These are phyloP conservation scores for Lasiodiplodia citricola DNA, from an alignment of 2,329 filamentous ascomycete genomes.

Conservation along the genomic window DNA sequence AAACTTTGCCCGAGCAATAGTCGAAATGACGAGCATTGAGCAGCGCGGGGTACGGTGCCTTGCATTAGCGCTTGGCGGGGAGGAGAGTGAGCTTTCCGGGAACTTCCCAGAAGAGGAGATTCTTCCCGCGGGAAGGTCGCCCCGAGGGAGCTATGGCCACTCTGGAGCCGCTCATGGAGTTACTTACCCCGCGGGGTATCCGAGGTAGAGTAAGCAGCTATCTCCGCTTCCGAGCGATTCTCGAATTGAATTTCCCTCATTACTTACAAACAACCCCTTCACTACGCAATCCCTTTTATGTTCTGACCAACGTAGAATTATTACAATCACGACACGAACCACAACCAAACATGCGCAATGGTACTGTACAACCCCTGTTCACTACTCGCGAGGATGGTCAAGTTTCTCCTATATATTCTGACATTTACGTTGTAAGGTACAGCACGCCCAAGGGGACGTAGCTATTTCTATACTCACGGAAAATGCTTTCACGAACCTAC, in stretches of 20 bases:
- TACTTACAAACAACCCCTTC: background rate
- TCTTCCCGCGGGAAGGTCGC: slow-evolving; percentile 5
- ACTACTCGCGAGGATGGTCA: no score
- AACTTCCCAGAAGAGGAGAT: background rate
- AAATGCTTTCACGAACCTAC: no score
- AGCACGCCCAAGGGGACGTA: no score
- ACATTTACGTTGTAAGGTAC: no score
- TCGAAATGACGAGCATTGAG: slow-evolving; percentile 7
- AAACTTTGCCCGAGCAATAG: slow-evolving; percentile 1
- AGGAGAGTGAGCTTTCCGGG: background rate
- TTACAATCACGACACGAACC: no score
- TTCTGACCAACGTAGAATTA: background rate
- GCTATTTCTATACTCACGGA: no score
- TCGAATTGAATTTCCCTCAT: no score
- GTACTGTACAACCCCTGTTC: no score
- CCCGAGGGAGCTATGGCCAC: slow-evolving; percentile 7
- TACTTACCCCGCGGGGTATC: slow-evolving; percentile 5
- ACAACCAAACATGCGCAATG: no score
- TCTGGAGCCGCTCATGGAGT: background rate
- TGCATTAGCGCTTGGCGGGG: slow-evolving; percentile 8
- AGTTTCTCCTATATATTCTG: no score
- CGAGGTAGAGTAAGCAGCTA: background rate
- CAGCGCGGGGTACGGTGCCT: slow-evolving; percentile 22
- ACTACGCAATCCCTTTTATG: background rate
- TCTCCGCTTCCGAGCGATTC: background rate